Evolutionary conservation across 495 filamentous ascomycete genomes (phyloP).

Genomic region (Letharia lupina): DNA sequence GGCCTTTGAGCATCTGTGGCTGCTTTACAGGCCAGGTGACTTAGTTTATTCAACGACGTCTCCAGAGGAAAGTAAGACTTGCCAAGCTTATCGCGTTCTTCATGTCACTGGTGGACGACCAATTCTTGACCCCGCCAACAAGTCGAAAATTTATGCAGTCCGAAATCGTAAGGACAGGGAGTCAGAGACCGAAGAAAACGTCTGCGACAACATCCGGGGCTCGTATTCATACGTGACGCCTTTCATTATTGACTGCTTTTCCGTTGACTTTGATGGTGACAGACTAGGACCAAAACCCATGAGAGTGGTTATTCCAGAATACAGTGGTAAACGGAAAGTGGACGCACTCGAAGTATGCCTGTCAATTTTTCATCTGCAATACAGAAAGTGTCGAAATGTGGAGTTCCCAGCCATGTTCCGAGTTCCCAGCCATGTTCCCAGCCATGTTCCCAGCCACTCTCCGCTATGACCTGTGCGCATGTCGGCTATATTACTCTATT

Average conservation of each 20-base stretch:
- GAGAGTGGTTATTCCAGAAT: not conserved
- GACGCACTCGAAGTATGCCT: not conserved
- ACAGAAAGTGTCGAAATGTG: too few relatives aligned
- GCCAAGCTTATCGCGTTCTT: constrained; percentile 10
- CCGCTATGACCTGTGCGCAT: too few relatives aligned
- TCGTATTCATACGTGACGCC: not conserved
- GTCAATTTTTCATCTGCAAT: not conserved
- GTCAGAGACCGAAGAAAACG: not conserved
- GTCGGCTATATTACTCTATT: too few relatives aligned
- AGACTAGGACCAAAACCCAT: not conserved
- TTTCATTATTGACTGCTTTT: constrained; percentile 13
- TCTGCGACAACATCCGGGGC: not conserved
- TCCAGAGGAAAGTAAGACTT: not conserved
- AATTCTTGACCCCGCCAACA: not conserved
- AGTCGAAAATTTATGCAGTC: not conserved
- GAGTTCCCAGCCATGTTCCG: too few relatives aligned
- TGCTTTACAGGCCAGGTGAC: constrained; percentile 32
- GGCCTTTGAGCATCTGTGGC: constrained; percentile 33
- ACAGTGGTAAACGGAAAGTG: not conserved
- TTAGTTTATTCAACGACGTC: constrained; percentile 21
- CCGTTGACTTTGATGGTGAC: constrained; percentile 1
- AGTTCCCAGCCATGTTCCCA: too few relatives aligned
- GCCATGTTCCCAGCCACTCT: too few relatives aligned
- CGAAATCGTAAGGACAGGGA: not conserved
- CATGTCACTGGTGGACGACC: constrained; percentile 14